phyloP scores from a whole-genome alignment of 495 filamentous ascomycete species.

The Parmelia sp. region DNA sequence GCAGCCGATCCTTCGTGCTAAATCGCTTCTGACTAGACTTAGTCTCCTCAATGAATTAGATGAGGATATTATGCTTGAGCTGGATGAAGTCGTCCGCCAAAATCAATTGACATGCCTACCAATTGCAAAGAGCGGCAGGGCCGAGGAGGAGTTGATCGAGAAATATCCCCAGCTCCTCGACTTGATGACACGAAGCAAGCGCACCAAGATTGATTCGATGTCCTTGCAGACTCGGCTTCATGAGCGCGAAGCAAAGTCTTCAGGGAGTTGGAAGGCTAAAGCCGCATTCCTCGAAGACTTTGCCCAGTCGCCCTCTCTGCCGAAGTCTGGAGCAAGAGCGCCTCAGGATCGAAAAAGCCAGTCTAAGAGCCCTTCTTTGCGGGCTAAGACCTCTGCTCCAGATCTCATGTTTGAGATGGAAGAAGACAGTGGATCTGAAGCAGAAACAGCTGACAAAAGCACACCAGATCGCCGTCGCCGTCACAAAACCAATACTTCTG shows the following conservation, averaged over 20 bases:
- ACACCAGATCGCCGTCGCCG: conserved; percentile 6
- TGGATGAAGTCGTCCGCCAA: conserved; percentile 70
- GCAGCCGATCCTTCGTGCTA: conserved; percentile 9
- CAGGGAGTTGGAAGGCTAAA: conserved; percentile 41
- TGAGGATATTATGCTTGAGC: conserved; percentile 66
- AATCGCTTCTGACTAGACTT: conserved; percentile 22
- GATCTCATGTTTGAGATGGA: conserved; percentile 96
- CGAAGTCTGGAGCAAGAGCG: conserved; percentile 45
- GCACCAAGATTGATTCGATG: conserved; percentile 53
- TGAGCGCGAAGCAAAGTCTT: conserved; percentile 50
- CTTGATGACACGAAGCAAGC: conserved; percentile 46
- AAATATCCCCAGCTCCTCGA: conserved; percentile 60
- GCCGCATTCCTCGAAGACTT: conserved; percentile 52
- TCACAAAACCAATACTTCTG: not conserved
- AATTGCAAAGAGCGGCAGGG: conserved; percentile 65
- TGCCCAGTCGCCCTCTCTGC: conserved; percentile 46
- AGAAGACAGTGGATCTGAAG: conserved; percentile 49
- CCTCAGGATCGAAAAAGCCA: conserved; percentile 42
- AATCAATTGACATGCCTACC: conserved; percentile 74
- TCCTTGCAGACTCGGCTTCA: conserved; percentile 51
- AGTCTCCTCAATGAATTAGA: conserved; percentile 80
- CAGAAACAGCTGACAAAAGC: conserved; percentile 1
- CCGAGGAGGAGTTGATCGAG: conserved; percentile 62
- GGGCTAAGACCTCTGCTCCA: conserved; percentile 54
- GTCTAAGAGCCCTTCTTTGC: conserved; percentile 51